phyloP scores from a whole-genome alignment of 495 filamentous ascomycete species.

The Astrothelium macrocarpum region DNA sequence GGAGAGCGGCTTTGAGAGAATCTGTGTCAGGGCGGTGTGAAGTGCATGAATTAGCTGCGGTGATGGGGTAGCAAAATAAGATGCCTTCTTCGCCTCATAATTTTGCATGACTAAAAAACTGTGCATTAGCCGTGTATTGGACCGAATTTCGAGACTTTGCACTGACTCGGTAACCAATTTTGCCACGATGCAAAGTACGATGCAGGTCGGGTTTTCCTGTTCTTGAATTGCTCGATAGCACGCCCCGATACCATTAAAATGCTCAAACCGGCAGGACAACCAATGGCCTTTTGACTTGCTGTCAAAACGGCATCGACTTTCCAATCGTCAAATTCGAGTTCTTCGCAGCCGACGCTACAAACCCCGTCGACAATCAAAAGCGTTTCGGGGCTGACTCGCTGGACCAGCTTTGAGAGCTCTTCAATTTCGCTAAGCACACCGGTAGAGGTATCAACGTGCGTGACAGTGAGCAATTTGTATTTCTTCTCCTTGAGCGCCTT shows the following conservation, averaged over 20 bases:
- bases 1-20: conserved; percentile 63
- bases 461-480: conserved; percentile 88
- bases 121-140: no score
- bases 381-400: conserved; percentile 78
- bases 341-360: conserved; percentile 91
- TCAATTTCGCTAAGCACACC: conserved; percentile 89
- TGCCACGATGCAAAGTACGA: conserved; percentile 92
- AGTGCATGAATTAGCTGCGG: conserved; percentile 91
- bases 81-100: conserved; percentile 93
- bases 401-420: conserved; percentile 69
- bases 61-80: conserved; percentile 93
- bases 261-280: conserved; percentile 83
- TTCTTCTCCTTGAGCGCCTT: conserved; percentile 74
- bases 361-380: conserved; percentile 90
- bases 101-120: conserved; percentile 75
- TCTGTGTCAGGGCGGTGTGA: conserved; percentile 84
- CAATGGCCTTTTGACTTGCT: conserved; percentile 92
- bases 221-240: conserved; percentile 73
- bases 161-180: conserved; percentile 85
- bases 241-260: conserved; percentile 87
- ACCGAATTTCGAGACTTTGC: not conserved
- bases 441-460: conserved; percentile 94
- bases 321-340: conserved; percentile 93
- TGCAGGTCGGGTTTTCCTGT: conserved; percentile 63
- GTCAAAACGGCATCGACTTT: conserved; percentile 86